Evolutionary conservation across 1,284 basidiomycete genomes (phyloP).

Genomic region (Cutaneotrichosporon spelunceum): DNA sequence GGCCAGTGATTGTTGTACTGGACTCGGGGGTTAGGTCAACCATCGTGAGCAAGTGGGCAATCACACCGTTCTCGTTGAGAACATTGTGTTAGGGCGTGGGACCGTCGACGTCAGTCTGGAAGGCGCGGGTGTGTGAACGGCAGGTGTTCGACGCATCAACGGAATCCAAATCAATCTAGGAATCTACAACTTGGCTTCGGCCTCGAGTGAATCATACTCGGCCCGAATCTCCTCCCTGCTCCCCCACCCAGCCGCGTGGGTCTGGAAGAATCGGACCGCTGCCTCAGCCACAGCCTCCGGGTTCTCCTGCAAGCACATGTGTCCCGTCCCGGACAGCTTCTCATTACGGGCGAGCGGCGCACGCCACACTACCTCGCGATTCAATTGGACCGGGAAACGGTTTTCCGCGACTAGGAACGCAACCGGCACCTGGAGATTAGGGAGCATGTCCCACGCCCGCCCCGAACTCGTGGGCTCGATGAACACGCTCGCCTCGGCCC

Average conservation of each 20-base stretch:
- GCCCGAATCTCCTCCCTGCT: background rate
- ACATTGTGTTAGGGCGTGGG: too few relatives aligned
- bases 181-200: background rate
- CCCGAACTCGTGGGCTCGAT: constrained; percentile 29
- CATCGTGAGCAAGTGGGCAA: too few relatives aligned
- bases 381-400: constrained; percentile 23
- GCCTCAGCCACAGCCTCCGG: constrained; percentile 35
- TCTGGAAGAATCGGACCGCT: constrained; percentile 32
- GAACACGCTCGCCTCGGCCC: constrained; percentile 43
- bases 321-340: constrained; percentile 33
- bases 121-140: too few relatives aligned
- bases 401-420: constrained; percentile 30
- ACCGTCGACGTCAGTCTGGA: too few relatives aligned
- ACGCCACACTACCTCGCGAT: constrained; percentile 37
- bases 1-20: too few relatives aligned
- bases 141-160: too few relatives aligned
- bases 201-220: background rate
- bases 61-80: too few relatives aligned
- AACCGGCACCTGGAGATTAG: constrained; percentile 30
- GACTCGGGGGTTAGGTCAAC: too few relatives aligned
- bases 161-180: too few relatives aligned
- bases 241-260: constrained; percentile 18
- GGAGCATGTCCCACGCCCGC: constrained; percentile 39
- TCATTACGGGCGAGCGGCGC: constrained; percentile 23
- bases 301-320: constrained; percentile 40